Evolutionary conservation across 2,329 filamentous ascomycete genomes (phyloP).

Genomic region (Pezicula carpinea): DNA sequence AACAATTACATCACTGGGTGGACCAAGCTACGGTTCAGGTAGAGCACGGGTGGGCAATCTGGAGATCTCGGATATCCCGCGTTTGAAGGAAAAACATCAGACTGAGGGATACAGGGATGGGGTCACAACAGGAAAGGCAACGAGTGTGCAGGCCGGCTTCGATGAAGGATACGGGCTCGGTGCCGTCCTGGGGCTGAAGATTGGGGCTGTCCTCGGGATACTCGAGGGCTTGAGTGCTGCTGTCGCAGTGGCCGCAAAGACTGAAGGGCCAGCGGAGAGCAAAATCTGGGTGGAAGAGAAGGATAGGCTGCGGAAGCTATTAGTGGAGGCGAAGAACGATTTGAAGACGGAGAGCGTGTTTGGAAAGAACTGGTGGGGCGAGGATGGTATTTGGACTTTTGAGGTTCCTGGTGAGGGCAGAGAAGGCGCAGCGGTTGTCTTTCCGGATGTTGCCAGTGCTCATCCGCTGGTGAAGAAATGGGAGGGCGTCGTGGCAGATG

Average conservation of each 20-base stretch:
- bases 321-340: conserved; percentile 50
- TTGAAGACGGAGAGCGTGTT: conserved; percentile 61
- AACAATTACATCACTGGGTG: neutral
- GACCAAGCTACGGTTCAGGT: neutral
- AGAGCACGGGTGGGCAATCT: conserved; percentile 8
- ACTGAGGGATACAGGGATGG: conserved; percentile 92
- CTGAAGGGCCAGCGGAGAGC: conserved; percentile 5
- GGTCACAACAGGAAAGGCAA: conserved; percentile 68
- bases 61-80: conserved; percentile 26
- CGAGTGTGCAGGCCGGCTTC: conserved; percentile 79
- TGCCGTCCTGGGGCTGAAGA: conserved; percentile 69
- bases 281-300: conserved; percentile 11
- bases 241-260: conserved; percentile 27
- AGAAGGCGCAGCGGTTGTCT: conserved; percentile 41
- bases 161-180: conserved; percentile 87
- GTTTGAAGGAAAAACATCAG: conserved; percentile 27
- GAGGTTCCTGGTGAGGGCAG: conserved; percentile 39
- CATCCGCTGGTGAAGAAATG: conserved; percentile 67
- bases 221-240: conserved; percentile 66
- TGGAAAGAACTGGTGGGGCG: conserved; percentile 58
- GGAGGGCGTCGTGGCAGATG: conserved; percentile 39
- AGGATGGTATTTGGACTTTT: conserved; percentile 69
- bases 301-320: conserved; percentile 28
- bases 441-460: conserved; percentile 57
- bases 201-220: conserved; percentile 71